Evolutionary conservation across 2,329 filamentous ascomycete species (phyloP).

Genomic region (Fusarium sp.): DNA sequence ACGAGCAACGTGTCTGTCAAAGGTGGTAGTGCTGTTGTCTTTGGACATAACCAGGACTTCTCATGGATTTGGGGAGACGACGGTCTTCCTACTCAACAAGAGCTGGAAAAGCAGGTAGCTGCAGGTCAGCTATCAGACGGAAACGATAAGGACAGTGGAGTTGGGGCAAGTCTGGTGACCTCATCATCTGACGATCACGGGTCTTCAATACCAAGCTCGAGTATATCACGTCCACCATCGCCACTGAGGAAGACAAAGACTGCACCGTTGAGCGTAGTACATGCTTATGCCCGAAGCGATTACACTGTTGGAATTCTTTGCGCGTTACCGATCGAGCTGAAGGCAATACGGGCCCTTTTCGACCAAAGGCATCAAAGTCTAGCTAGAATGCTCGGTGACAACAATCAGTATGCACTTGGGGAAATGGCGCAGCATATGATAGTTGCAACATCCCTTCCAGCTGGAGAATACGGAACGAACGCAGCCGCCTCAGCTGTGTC

Average conservation of each 20-base stretch:
- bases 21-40: neutral
- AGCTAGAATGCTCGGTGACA: neutral
- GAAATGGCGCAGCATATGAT: neutral
- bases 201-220: neutral
- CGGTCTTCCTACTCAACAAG: too few species aligned
- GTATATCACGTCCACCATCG: too few species aligned
- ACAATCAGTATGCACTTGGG: neutral
- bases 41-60: neutral
- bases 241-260: neutral
- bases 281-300: fast-evolving
- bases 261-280: fast-evolving
- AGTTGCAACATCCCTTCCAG: neutral
- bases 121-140: too few species aligned
- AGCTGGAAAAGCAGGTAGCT: too few species aligned
- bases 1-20: too few species aligned
- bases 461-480: neutral
- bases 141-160: neutral
- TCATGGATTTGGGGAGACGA: neutral
- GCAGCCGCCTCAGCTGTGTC: neutral
- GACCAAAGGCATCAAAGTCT: neutral
- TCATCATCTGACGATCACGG: fast-evolving
- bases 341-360: neutral
- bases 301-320: neutral
- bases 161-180: fast-evolving
- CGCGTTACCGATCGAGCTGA: neutral